Evolutionary conservation across 2,329 filamentous ascomycete species (phyloP).

Genomic region (Spiromastix sp.): DNA sequence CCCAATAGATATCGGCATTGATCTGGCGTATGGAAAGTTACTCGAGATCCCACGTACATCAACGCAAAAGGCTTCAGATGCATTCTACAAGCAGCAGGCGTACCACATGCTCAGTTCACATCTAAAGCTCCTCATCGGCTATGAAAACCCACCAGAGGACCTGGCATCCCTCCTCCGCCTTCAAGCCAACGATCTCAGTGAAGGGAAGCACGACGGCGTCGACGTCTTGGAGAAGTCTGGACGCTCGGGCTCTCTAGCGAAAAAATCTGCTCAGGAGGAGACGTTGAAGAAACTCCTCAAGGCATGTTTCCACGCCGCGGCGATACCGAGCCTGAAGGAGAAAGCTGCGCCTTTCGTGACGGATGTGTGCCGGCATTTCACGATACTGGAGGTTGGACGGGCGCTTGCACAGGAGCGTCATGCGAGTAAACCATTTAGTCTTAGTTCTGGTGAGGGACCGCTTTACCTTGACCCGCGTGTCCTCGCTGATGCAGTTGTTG

Average conservation of each 20-base stretch:
- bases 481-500: slow-evolving; percentile 79
- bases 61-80: slow-evolving; percentile 53
- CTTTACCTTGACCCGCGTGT: slow-evolving; percentile 78
- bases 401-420: slow-evolving; percentile 75
- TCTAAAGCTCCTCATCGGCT: slow-evolving; percentile 80
- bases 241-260: slow-evolving; percentile 69
- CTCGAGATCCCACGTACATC: slow-evolving; percentile 63
- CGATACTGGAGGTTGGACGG: slow-evolving; percentile 77
- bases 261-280: slow-evolving; percentile 75
- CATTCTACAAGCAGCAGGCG: slow-evolving; percentile 87
- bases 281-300: slow-evolving; percentile 80
- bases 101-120: slow-evolving; percentile 80
- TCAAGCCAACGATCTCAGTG: slow-evolving; percentile 75
- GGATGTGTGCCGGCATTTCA: slow-evolving; percentile 81
- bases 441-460: slow-evolving; percentile 74
- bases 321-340: slow-evolving; percentile 66
- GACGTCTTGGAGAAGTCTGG: slow-evolving; percentile 63
- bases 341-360: slow-evolving; percentile 66
- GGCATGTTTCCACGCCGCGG: slow-evolving; percentile 75
- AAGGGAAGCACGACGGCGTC: slow-evolving; percentile 62
- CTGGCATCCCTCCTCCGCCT: slow-evolving; percentile 73
- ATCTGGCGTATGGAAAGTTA: slow-evolving; percentile 78
- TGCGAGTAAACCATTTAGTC: slow-evolving; percentile 67
- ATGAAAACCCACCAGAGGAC: slow-evolving; percentile 81
- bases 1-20: slow-evolving; percentile 74